Evolutionary conservation across 2,329 filamentous ascomycete genomes (phyloP), one percentile per base, ranked within the genome.

Genomic region (Grosmannia penicillata): DNA sequence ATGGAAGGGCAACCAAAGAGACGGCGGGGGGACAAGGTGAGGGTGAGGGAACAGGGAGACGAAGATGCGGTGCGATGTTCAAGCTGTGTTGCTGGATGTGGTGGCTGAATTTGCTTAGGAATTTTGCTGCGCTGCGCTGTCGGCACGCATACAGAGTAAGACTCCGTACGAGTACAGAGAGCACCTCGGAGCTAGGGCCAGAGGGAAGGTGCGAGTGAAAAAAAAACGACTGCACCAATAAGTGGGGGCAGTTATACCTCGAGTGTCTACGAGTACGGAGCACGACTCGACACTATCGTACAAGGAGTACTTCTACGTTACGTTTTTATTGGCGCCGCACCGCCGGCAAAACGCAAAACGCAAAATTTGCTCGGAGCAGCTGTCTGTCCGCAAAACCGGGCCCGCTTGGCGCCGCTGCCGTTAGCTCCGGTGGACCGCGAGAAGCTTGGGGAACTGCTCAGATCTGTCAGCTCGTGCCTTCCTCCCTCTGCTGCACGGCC

Each of bases 61-160:
- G n/a, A 18, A 32, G 18, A 32, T 19, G 30, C 14, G 30, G 19
- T 18, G 10, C 14, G 27, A 6, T 11, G 33, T 17, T 15, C 27
- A 24, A 27, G 33, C 33, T 25, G 33, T 27, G 33, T 17, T 17
- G 24, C 27, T 22, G 23, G 33, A 8, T 25, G 23, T 37, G 35
- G 40, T 36, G 33, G 40, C 36, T 38, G 36, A 33, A 36, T n/a
- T n/a, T n/a, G n/a, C n/a, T n/a, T n/a, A n/a, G n/a, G n/a, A 36
- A 35, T 33, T 38, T 35, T 34, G 25, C 15, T 29, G 34, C 37
- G 37, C 40, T 42, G 37, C 40, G 40, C 33, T 36, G 29, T 42
- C 40, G 40, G 40, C 40, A 34, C 11, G 21, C 23, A n/a, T n/a
- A n/a, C n/a, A n/a, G n/a, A n/a, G n/a, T n/a, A n/a, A n/a, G n/a